Base-by-base conservation (phyloP, 768 basidiomycete species). In the Podaxis mareebaensis region DNA sequence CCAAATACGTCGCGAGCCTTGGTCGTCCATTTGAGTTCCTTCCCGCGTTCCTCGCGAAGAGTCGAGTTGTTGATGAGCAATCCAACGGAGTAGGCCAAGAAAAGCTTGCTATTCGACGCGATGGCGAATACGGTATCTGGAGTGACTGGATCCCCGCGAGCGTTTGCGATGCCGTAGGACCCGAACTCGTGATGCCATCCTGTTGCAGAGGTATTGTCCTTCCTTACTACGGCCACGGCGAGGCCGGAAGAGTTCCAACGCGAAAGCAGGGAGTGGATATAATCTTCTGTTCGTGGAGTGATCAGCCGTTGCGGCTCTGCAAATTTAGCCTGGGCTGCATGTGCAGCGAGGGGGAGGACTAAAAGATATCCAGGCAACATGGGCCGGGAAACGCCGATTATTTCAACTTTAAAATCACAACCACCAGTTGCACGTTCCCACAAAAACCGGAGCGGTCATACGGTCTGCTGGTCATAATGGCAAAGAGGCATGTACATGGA, bases 111-210 rank as follows among this genome's bases (percentile, higher is more conserved):
- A 67, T 80, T 79, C 0, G 79, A 80, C 20, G 79, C 80, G 60
- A 82, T 79, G 4, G 77, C 78, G 58, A 80, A 81, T 4, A 82
- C 58, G 1, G 81, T 78, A 62, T 81, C 79, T 0, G 79, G 78
- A 0, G 77, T 79, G 2, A 81, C 71, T 6, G 76, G 77, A 0
- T 74, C 63, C 1, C 74, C 75, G 36, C 76, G 72, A 0, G 65
- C 74, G 4, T 73, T 66, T 10, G 78, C 78, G 15, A 70, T 63
- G 2, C 81, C 79, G 65, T 76, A 79, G 1, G 74, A 74, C 0
- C 75, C 75, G 53, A 76, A 79, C 63, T 81, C 79, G 33, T 74
- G 70, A 3, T 71, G 65, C 76, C 78, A 81, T 24, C 76, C 74
- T 46, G 65, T 72, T 4, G 72, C 66, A 3, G 68, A 61, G 1